phyloP scores from a whole-genome alignment of 345 rosid genomes.

The Aquilaria malaccensis region DNA sequence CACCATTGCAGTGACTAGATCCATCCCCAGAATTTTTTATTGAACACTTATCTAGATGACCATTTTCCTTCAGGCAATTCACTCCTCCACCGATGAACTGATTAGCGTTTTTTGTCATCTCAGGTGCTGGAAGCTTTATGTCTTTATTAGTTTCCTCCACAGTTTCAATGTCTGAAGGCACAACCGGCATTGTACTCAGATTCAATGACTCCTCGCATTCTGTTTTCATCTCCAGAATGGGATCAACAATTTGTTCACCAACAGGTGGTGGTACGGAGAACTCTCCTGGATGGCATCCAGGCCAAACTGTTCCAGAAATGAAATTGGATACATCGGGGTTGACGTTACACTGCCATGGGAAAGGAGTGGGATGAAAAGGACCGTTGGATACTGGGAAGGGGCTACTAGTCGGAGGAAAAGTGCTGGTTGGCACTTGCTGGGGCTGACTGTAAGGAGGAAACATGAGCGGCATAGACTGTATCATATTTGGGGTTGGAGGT shows the following conservation, averaged over 20 bases:
- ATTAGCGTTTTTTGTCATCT: constrained; percentile 26
- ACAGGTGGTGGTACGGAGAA: constrained; percentile 55
- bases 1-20: constrained; percentile 19
- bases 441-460: constrained; percentile 73
- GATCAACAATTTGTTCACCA: constrained; percentile 55
- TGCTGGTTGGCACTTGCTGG: constrained; percentile 56
- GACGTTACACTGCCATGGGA: constrained; percentile 76
- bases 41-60: constrained; percentile 15
- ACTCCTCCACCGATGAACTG: constrained; percentile 19
- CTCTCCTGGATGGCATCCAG: constrained; percentile 59
- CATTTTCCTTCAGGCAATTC: constrained; percentile 34
- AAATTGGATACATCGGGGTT: constrained; percentile 54
- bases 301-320: constrained; percentile 70
- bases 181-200: constrained; percentile 26
- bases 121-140: constrained; percentile 26
- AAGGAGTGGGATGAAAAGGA: constrained; percentile 74
- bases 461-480: constrained; percentile 76
- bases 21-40: constrained; percentile 22
- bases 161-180: constrained; percentile 47
- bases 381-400: constrained; percentile 56
- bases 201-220: constrained; percentile 23
- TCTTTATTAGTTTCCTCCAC: constrained; percentile 34
- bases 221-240: constrained; percentile 36
- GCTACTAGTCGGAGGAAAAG: constrained; percentile 66
- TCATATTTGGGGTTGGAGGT: constrained; percentile 82